Base-by-base conservation (phyloP, 2,329 filamentous ascomycete genomes). In the Colletotrichum neosansevieriae region DNA sequence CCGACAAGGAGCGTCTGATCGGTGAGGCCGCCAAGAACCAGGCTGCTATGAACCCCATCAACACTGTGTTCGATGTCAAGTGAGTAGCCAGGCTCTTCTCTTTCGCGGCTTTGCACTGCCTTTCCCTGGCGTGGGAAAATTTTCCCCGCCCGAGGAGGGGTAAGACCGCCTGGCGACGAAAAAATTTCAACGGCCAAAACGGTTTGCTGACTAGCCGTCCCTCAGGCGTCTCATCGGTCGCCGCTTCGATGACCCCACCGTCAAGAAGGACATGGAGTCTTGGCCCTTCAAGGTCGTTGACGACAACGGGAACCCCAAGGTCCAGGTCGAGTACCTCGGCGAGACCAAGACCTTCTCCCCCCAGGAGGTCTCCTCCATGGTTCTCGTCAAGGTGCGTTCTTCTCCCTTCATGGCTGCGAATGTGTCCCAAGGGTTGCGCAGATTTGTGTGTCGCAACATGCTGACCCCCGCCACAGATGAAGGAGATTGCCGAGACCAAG, bases 21-120 rank as follows among this genome's bases (percentile, higher is more conserved):
- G 96, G 96, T 88, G 96, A 98, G 89, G 95, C 96, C 71, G 96
- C 96, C 80, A 99, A 98, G 93, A 99, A 99, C 89, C 94, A 98
- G 91, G 96, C 95, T 80, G 95, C 96, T 79, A 97, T 98, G 94
- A 99, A 99, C 93, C 96, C 96, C 72, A 84, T 84, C 81, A 98
- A 98, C 89, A 99, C 96, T 77, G 89, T 99, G 85, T 99, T 98
- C 86, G 96, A 99, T 85, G 93, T 97, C 90, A 99, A 98, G 94
- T 96, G 84, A 85, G 92, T 85, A 64, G 63, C 61, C 50, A 38
- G 13, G 56, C 15, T 24, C 15, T 13, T 34, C 2, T 49, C 17
- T 66, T 9, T 57, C 54, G 45, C 19, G 36, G 36, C 32, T 32
- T 51, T 34, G 36, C 13, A 12, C 36, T 12, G 54, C 29, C 29